Conservation (phyloP, 2,329 filamentous ascomycete species). For the Cladosporium velox region DNA sequence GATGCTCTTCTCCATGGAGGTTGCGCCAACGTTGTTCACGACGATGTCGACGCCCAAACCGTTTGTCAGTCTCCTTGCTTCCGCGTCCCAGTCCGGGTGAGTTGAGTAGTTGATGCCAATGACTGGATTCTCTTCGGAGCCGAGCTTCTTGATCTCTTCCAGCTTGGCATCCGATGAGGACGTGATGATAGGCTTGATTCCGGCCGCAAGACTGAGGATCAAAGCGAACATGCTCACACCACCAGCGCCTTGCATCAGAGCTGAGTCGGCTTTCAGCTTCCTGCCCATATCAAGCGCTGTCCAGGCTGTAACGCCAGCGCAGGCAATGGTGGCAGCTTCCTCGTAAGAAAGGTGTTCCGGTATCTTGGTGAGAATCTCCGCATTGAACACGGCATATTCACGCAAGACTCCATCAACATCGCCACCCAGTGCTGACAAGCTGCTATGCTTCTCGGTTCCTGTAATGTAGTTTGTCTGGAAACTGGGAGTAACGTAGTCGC, state of each 20-base stretch:
- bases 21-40: constrained; percentile 50
- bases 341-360: constrained; percentile 43
- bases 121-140: constrained; percentile 52
- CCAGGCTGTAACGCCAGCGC: constrained; percentile 51
- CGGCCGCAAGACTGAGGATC: constrained; percentile 33
- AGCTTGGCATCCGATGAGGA: constrained; percentile 58
- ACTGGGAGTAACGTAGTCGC: constrained; percentile 29
- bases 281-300: constrained; percentile 37
- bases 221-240: constrained; percentile 36
- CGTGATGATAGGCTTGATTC: constrained; percentile 41
- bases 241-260: constrained; percentile 46
- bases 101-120: constrained; percentile 61
- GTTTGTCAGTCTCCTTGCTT: constrained; percentile 50
- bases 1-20: constrained; percentile 44
- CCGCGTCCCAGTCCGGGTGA: constrained; percentile 57
- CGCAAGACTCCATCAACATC: constrained; percentile 49
- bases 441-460: constrained; percentile 39
- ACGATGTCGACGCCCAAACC: constrained; percentile 46
- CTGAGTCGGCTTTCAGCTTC: constrained; percentile 33
- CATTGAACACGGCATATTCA: constrained; percentile 45
- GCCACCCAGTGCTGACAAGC: constrained; percentile 49
- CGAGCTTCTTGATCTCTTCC: constrained; percentile 52
- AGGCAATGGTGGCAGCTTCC: constrained; percentile 43
- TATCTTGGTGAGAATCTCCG: constrained; percentile 40
- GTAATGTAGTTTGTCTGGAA: constrained; percentile 48